Base-by-base conservation (phyloP, 2,329 filamentous ascomycete genomes). In the Juglanconis oblonga region DNA sequence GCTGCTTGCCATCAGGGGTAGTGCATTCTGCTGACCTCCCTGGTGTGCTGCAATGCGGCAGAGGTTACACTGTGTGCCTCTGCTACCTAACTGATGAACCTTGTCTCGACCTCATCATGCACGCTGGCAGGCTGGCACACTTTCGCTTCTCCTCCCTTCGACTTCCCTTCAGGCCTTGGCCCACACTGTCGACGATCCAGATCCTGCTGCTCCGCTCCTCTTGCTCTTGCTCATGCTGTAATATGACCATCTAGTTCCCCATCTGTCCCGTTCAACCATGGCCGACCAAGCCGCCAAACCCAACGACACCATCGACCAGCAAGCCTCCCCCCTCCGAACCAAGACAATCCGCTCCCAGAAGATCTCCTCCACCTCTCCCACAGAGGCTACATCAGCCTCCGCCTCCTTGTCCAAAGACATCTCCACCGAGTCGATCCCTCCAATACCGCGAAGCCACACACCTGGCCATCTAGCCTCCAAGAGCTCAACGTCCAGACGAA, bases 391-490 rank as follows among this genome's bases (percentile, higher is more conserved):
- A 9, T 29, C 55, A 56, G 42, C 67, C 47, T 70, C 47, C 49
- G 48, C 54, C 44, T 17, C 61, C 36, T 40, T 59, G 49, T 70
- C 71, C n/a, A 66, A 65, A 57, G 65, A 68, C 50, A 63, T 61
- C 44, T 66, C 65, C 55, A 75, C 62, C 73, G 69, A 58, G 67
- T 68, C 55, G 2, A 51, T 51, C 17, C 68, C 70, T 57, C 73
- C 78, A 52, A 69, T 82, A 49, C 75, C 78, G 33, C 79, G 85
- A 65, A 86, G 80, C 68, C 85, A 87, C 69, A 87, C 85, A 1
- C 85, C 85, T 1, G 84, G 85, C 59, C 84, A 87, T 67, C 77
- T 87, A 45, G 74, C 85, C 11, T 80, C 81, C 65, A 86, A 82
- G 74, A 85, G 81, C 72, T 79, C 81, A 62, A 77, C 79, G 57